phyloP scores from a whole-genome alignment of 176 grass and related monocot genomes.

The Rhipidocladum racemiflorum region DNA sequence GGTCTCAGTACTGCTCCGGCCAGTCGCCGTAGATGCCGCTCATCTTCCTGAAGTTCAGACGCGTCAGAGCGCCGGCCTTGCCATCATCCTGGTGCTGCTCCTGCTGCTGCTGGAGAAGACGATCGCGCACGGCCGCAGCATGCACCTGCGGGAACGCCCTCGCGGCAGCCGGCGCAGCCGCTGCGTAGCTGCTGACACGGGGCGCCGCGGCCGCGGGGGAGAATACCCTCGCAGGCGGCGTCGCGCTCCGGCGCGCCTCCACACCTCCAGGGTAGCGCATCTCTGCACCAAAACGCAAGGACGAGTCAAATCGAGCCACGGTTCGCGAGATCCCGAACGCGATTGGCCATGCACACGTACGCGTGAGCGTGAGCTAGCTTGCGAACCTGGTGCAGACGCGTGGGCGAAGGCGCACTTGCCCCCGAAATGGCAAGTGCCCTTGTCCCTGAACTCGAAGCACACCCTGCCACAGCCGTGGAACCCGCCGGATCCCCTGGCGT shows the following conservation, averaged over 20 bases:
- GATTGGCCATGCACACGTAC: constrained; percentile 43
- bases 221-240: not conserved
- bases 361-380: not conserved
- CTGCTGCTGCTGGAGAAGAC: not conserved
- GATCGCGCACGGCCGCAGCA: not conserved
- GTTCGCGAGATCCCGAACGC: constrained; percentile 21
- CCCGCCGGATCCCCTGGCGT: not conserved
- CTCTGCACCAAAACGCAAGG: not conserved
- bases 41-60: constrained; percentile 1
- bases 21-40: constrained; percentile 46
- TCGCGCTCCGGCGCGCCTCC: not conserved
- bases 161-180: not conserved
- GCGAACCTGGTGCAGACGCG: not conserved
- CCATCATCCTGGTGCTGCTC: not conserved
- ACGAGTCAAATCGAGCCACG: not conserved
- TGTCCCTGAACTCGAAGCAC: constrained; percentile 44
- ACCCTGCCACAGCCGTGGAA: not conserved
- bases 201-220: not conserved
- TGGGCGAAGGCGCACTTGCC: constrained; percentile 43
- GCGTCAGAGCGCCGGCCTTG: constrained; percentile 12
- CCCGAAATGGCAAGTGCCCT: constrained; percentile 33
- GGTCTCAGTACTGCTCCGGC: not conserved
- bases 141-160: constrained; percentile 19
- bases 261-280: not conserved
- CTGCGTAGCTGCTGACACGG: not conserved